phyloP scores from a whole-genome alignment of 805 yeast species.

The Metschnikowia reukaufii region DNA sequence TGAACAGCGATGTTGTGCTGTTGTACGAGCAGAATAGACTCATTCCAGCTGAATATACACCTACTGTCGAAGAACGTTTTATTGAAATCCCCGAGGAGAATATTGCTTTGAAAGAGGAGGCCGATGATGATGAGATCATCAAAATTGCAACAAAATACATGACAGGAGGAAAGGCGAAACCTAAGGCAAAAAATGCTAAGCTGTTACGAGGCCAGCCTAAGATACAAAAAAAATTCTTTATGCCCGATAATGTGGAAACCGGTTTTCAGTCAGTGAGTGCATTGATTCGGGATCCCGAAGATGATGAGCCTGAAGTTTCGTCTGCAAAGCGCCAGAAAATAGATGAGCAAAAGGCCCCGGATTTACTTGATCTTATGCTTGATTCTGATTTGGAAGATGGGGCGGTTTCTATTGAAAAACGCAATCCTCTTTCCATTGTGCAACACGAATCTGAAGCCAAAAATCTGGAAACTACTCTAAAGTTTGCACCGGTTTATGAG shows the following conservation, averaged over 20 bases:
- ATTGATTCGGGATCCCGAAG: conserved; percentile 33
- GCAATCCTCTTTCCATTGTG: neutral
- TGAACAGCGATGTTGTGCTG: conserved; percentile 43
- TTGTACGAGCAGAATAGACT: conserved; percentile 61
- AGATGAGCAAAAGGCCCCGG: conserved; percentile 3
- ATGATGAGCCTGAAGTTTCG: neutral
- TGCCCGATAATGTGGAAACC: conserved; percentile 71
- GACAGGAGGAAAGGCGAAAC: conserved; percentile 32
- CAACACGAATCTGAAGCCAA: neutral
- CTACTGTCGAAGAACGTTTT: conserved; percentile 53
- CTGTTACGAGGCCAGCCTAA: conserved; percentile 18
- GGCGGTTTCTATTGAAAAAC: neutral
- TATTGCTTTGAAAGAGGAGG: conserved; percentile 52
- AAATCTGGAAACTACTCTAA: neutral
- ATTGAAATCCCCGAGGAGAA: conserved; percentile 76
- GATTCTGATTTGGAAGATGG: conserved; percentile 17
- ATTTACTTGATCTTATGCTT: conserved; percentile 16
- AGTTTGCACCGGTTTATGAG: neutral
- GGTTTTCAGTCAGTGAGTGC: conserved; percentile 59
- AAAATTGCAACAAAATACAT: conserved; percentile 66
- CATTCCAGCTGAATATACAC: conserved; percentile 57
- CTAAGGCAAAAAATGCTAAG: conserved; percentile 20
- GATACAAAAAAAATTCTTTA: conserved; percentile 52
- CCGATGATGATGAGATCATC: conserved; percentile 65
- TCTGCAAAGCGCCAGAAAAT: neutral